Evolutionary conservation across 1,284 basidiomycete genomes (phyloP).

Genomic region (Boletellus dicymbophilus): DNA sequence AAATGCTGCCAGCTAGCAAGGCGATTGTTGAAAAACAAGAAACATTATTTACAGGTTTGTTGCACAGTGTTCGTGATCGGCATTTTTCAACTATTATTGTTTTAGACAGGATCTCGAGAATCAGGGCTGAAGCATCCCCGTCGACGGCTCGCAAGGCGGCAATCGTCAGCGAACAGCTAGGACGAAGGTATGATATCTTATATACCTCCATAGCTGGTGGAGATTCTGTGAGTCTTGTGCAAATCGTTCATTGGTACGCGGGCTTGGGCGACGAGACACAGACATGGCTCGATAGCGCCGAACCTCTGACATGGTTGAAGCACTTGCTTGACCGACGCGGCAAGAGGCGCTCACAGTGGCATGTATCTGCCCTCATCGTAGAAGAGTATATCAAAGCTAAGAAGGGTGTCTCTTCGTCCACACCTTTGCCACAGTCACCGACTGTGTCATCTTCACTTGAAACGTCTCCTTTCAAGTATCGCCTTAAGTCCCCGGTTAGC

Average conservation of each 20-base stretch:
- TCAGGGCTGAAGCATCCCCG: conserved; percentile 49
- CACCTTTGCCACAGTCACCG: conserved; percentile 32
- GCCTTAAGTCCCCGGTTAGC: conserved; percentile 14
- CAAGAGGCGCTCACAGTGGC: conserved; percentile 51
- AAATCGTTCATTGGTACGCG: conserved; percentile 60
- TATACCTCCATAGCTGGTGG: conserved; percentile 39
- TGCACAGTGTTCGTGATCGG: conserved; percentile 1
- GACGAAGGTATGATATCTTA: conserved; percentile 60
- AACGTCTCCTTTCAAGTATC: conserved; percentile 34
- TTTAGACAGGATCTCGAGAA: conserved; percentile 57
- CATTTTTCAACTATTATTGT: neutral
- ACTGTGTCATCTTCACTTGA: conserved; percentile 33
- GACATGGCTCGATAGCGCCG: conserved; percentile 54
- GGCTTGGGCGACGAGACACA: conserved; percentile 46
- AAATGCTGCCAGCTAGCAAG: conserved; percentile 40
- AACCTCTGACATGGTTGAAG: conserved; percentile 72
- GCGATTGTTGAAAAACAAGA: conserved; percentile 52
- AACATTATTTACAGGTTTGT: conserved; percentile 47
- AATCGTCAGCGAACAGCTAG: conserved; percentile 66
- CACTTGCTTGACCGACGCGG: conserved; percentile 53
- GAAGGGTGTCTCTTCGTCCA: conserved; percentile 48
- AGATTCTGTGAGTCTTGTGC: conserved; percentile 44
- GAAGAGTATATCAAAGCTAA: conserved; percentile 56
- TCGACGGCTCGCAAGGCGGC: conserved; percentile 64
- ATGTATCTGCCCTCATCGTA: conserved; percentile 65